Percentiles rank a stretch among this genome's conserved stretches.
These are phyloP conservation scores for Phytophthora pisi DNA, from an alignment of 352 stramenopile genomes.

Conservation along the genomic window DNA sequence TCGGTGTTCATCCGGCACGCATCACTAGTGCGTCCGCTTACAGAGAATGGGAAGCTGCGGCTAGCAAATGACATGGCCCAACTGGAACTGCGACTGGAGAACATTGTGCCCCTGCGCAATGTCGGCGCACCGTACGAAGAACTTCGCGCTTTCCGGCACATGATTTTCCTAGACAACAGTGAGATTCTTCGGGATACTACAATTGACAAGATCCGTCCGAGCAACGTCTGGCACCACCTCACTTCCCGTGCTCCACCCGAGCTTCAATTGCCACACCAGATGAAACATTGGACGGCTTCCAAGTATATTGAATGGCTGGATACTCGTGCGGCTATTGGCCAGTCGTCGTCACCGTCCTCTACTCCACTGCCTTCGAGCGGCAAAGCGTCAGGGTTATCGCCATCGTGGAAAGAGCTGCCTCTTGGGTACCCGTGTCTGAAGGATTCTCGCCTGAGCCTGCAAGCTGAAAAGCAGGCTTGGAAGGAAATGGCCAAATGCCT, in stretches of 20 bases:
- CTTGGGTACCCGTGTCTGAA: conserved; percentile 76
- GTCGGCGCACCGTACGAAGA: conserved; percentile 76
- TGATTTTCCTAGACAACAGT: conserved; percentile 79
- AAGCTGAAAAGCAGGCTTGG: conserved; percentile 78
- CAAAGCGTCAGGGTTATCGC: conserved; percentile 18
- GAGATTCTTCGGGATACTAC: conserved; percentile 68
- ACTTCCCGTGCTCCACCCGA: conserved; percentile 70
- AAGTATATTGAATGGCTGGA: conserved; percentile 88
- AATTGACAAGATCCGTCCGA: conserved; percentile 83
- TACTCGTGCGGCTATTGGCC: conserved; percentile 40
- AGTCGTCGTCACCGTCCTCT: conserved; percentile 30
- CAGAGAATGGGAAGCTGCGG: conserved; percentile 78
- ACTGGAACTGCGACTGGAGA: conserved; percentile 71
- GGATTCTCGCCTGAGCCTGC: conserved; percentile 48
- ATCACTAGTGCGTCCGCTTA: conserved; percentile 70
- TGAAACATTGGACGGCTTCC: conserved; percentile 70
- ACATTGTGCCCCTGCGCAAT: conserved; percentile 61
- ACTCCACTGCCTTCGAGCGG: conserved; percentile 28
- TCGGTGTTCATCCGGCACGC: conserved; percentile 83
- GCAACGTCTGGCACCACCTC: conserved; percentile 88
- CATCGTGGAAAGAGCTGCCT: conserved; percentile 53
- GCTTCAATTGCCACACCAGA: conserved; percentile 78
- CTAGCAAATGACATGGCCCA: conserved; percentile 88
- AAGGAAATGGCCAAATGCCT: conserved; percentile 80
- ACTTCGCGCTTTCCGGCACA: conserved; percentile 78